Evolutionary conservation across 2,329 filamentous ascomycete species (phyloP).

Genomic region (Graphiopsis chlorocephala): DNA sequence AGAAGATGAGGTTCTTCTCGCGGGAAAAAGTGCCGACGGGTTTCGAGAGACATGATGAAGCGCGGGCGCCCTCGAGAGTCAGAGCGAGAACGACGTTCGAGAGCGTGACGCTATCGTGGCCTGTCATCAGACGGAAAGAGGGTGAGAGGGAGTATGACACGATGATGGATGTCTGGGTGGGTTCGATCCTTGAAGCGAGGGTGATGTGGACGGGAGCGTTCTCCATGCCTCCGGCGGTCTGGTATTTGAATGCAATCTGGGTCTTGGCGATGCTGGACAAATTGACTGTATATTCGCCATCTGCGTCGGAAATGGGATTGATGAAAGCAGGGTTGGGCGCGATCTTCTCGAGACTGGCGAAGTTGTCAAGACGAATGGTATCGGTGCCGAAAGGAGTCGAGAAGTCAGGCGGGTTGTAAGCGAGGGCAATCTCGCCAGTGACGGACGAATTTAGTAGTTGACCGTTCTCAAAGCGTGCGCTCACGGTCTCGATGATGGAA

Average conservation of each 20-base stretch:
- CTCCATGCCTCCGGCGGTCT: conserved; percentile 60
- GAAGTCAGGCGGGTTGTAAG: conserved; percentile 64
- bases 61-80: conserved; percentile 64
- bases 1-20: conserved; percentile 75
- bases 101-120: conserved; percentile 50
- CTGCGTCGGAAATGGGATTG: conserved; percentile 62
- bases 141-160: conserved; percentile 84
- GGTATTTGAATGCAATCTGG: conserved; percentile 87
- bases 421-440: conserved; percentile 83
- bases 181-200: conserved; percentile 78
- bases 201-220: conserved; percentile 69
- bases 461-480: conserved; percentile 75
- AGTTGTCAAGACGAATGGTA: conserved; percentile 82
- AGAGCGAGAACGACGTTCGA: conserved; percentile 75
- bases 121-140: conserved; percentile 50
- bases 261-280: conserved; percentile 66
- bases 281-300: conserved; percentile 78
- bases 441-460: conserved; percentile 69
- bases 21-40: conserved; percentile 75
- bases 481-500: conserved; percentile 90
- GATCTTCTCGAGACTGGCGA: conserved; percentile 82
- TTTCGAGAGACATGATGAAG: conserved; percentile 70
- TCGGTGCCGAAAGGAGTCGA: conserved; percentile 47
- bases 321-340: conserved; percentile 92
- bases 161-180: conserved; percentile 81